Evolutionary conservation across 805 yeast genomes (phyloP), one percentile per base, ranked within the genome.

Genomic region (Danielozyma ontarioensis): DNA sequence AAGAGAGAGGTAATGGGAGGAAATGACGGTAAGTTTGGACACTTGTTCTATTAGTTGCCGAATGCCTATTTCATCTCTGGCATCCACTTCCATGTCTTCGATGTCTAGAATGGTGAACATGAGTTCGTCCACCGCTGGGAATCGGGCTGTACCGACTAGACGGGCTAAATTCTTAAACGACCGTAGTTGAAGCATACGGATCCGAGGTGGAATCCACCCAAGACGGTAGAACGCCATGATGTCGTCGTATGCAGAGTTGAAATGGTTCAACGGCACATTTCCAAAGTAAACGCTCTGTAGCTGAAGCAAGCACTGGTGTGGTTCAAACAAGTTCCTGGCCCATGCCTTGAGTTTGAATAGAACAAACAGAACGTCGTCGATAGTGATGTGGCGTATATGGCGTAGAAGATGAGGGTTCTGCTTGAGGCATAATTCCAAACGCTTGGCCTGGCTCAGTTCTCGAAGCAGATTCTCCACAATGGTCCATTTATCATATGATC

Each of bases 261-360:
- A 29, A 13, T 42, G 46, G 22, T 25, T 38, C 15, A 35, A 18
- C 2, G 44, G 44, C 4, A 40, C 35, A 19, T 33, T 37, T 2
- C 40, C 42, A 29, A 42, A 29, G 32, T 32, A 37, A 4, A 42
- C 24, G 11, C 13, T 10, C 8, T 29, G 27, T 12, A 40, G 17
- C 10, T 12, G 15, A 13, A 13, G 7, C 11, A 12, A 5, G 10
- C 6, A 4, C 12, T 18, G 18, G 13, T 27, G 28, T 7, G 21
- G 21, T 4, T 12, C 21, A 18, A 37, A 34, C 13, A 26, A 40
- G 7, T 27, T 31, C n/a, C 33, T 24, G 4, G 19, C 22, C 46
- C 46, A 42, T 16, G 36, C 31, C 17, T 33, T 37, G 15, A 42
- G 27, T 25, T 42, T 42, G 25, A 42, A 42, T 14, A 42, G 17